Conservation (phyloP, 148 eudicot species). For the Fagopyrum tataricum region DNA sequence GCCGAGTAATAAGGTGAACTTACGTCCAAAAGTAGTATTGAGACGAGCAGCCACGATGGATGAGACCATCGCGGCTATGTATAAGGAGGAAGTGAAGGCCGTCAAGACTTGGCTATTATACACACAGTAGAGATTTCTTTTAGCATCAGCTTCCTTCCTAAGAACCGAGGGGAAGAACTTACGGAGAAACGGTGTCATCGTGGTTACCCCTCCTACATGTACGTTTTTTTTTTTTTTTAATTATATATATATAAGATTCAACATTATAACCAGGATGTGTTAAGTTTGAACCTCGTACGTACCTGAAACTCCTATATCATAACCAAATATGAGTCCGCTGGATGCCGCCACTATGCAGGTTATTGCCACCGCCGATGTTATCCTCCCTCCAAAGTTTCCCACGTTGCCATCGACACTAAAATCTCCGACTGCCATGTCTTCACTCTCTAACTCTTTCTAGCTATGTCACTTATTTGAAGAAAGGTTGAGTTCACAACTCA, state of each 20-base stretch:
- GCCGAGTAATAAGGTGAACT: conserved; percentile 18
- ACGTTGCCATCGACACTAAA: conserved; percentile 10
- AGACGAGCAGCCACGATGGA: conserved; percentile 12
- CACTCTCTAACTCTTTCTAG: background rate
- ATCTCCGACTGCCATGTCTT: conserved; percentile 17
- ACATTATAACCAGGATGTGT: no score
- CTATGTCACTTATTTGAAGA: background rate
- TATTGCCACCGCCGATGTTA: conserved; percentile 20
- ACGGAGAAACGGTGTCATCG: conserved; percentile 17
- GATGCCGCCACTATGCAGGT: conserved; percentile 12
- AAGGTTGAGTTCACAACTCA: background rate
- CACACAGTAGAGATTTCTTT: conserved; percentile 14
- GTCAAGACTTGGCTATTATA: conserved; percentile 16
- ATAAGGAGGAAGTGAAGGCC: conserved; percentile 19
- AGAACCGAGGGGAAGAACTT: conserved; percentile 17
- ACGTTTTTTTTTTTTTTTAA: background rate
- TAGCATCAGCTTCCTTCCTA: background rate
- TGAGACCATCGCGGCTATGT: conserved; percentile 12
- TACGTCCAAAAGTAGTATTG: conserved; percentile 15
- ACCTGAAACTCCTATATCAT: conserved; percentile 15
- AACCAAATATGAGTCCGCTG: conserved; percentile 15
- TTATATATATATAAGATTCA: background rate
- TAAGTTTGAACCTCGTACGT: background rate
- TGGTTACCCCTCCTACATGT: conserved; percentile 18
- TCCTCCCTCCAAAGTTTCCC: conserved; percentile 12